Evolutionary conservation across 805 yeast genomes (phyloP), one percentile per base, ranked within the genome.

Genomic region (Sugiyamaella valdiviana): DNA sequence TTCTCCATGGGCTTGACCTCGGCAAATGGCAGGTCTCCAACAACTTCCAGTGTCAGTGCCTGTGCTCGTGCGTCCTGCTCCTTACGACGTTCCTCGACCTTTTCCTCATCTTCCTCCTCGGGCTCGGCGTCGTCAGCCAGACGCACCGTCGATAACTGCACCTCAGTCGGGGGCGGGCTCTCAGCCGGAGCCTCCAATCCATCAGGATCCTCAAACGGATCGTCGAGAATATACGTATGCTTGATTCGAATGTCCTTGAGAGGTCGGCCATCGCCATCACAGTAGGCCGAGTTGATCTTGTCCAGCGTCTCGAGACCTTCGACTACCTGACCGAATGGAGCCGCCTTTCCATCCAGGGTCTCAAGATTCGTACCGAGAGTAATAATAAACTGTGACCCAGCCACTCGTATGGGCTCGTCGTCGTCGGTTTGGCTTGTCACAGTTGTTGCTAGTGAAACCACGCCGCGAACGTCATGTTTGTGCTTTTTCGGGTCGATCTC

Each of bases 21-120:
- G 2, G 83, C 79, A 35, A 71, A 68, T 1, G 83, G 82, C 6
- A 82, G 53, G 55, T 82, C 87, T 0, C 85, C 85, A 39, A 82
- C 67, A 51, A 82, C 64, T 56, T 82, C 86, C 42, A 82, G 63
- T 0, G 86, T 75, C 29, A 82, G 60, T 1, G 85, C 84, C 48
- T 78, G 78, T 2, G 80, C 67, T 3, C 70, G 64, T 1, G 80
- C 72, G 32, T 70, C 71, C 16, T 59, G 63, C 19, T 64, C 66
- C 22, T 56, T 52, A 39, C 56, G 53, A 36, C 56, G 46, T 40
- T 60, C 58, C 12, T 58, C 54, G 35, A 60, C 65, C 14, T 53
- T 59, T 26, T 65, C 70, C 20, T 54, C 62, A 5, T 57, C 62
- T 1, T 52, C 57, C 14, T 51, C 61, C 2, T 56, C 61, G 6